Evolutionary conservation across 495 filamentous ascomycete genomes (phyloP), one percentile per base, ranked within the genome.

Genomic region (Penicillium herquei): DNA sequence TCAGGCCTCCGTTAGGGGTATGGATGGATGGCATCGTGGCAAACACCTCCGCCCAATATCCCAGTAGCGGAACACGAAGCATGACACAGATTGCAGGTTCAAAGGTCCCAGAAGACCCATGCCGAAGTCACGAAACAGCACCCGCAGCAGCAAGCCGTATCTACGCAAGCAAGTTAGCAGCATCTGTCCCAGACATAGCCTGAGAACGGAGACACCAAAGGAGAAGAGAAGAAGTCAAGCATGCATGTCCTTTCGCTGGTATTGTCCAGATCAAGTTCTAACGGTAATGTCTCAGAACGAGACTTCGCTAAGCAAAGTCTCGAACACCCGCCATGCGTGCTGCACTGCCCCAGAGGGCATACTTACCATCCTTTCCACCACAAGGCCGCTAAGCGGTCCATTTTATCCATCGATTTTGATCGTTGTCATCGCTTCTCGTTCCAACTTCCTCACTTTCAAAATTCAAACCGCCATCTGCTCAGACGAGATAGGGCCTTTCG

Each of bases 251-350:
- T 78, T 78, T 77, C 75, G 75, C 75, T 78, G 75, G 75, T 75
- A 78, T 78, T 71, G 68, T 71, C 75, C 75, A 78, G 75, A 78
- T 78, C 75, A 78, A 78, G 75, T 78, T 78, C 65, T 61, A 76
- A 78, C 75, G 75, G 75, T 78, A 67, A 63, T 66, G 21, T 78
- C 75, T 78, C 75, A 78, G 75, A 72, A 69, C 73, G 63, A 68
- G 56, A 52, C 51, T 51, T 58, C 58, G 57, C 54, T 42, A 60
- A 64, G 59, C 58, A 49, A 67, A 64, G 46, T 55, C 54, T 69
- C 70, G 70, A 70, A 72, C 70, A 70, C 68, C 70, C 68, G 70
- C 64, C 68, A 72, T 70, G 70, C 68, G 55, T 55, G 51, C 45
- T 61, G 21, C 46, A 39, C n/a, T 51, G 55, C 40, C 49, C 35